Evolutionary conservation across 805 yeast genomes (phyloP).

Genomic region (Tetrapisispora taiwanensis): DNA sequence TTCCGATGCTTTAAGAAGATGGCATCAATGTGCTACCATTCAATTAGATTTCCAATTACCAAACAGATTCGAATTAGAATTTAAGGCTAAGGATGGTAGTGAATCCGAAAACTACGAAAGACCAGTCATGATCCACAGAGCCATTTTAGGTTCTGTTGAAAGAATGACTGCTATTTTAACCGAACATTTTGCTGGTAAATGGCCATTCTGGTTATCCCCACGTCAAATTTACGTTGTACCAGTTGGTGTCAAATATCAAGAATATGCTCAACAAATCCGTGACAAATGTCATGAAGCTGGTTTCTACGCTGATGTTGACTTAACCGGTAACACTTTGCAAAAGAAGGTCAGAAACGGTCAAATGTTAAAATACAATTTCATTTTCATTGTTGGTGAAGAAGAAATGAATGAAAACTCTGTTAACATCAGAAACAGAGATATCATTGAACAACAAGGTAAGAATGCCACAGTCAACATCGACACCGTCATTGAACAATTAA

Average conservation of each 20-base stretch:
- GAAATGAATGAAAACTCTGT: constrained; percentile 74
- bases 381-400: constrained; percentile 93
- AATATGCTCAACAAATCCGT: constrained; percentile 77
- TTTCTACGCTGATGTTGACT: constrained; percentile 86
- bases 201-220: constrained; percentile 99
- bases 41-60: constrained; percentile 99
- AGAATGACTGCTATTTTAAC: constrained; percentile 98
- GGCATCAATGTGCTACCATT: constrained; percentile 98
- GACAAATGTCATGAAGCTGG: constrained; percentile 59
- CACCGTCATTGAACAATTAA: constrained; percentile 60
- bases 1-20: constrained; percentile 86
- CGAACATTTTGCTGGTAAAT: constrained; percentile 96
- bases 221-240: constrained; percentile 95
- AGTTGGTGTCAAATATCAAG: constrained; percentile 87
- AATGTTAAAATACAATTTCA: constrained; percentile 86
- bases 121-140: constrained; percentile 99
- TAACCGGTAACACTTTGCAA: constrained; percentile 90
- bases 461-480: constrained; percentile 69
- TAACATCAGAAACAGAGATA: constrained; percentile 94
- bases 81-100: constrained; percentile 54
- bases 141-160: constrained; percentile 95
- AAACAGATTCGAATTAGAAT: constrained; percentile 81
- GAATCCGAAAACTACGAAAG: constrained; percentile 52
- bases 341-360: constrained; percentile 98
- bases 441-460: constrained; percentile 86